phyloP scores from a whole-genome alignment of 75 land plant genomes.

The Cryptomeria japonica region DNA sequence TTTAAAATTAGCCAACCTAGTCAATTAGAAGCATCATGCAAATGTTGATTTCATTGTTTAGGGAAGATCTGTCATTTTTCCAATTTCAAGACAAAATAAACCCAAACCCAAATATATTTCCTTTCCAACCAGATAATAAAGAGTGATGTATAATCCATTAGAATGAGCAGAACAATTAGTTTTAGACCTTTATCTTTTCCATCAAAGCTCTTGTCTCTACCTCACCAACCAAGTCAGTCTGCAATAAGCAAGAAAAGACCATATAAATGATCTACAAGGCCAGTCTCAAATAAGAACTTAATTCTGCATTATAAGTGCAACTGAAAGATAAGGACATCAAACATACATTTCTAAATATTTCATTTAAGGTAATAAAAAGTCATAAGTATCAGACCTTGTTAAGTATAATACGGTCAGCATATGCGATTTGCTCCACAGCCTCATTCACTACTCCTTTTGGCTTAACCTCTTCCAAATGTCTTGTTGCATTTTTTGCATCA shows the following conservation, averaged over 20 bases:
- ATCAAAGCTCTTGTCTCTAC: slow-evolving; percentile 40
- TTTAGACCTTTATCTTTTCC: slow-evolving; percentile 54
- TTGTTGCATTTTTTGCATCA: slow-evolving; percentile 89
- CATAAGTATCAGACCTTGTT: slow-evolving; percentile 72
- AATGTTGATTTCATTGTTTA: not conserved
- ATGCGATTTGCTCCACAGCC: slow-evolving; percentile 98
- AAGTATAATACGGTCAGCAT: slow-evolving; percentile 96
- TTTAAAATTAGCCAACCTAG: not conserved
- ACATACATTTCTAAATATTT: not conserved
- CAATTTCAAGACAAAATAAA: not conserved
- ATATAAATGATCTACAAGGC: not conserved
- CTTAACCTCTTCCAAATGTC: slow-evolving; percentile 88
- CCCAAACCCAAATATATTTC: not conserved
- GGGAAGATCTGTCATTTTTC: not conserved
- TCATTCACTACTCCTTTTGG: slow-evolving; percentile 97
- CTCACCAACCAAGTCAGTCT: slow-evolving; percentile 71
- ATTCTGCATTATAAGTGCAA: not conserved
- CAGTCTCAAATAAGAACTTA: not conserved
- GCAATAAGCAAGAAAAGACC: not conserved
- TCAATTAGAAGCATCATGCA: not conserved
- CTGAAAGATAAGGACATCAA: not conserved
- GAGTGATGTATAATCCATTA: not conserved
- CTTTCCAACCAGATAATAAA: not conserved
- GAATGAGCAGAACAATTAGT: not conserved
- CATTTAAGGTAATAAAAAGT: not conserved